phyloP scores from a whole-genome alignment of 164 flowering plant species.

The Magnolia officinalis region DNA sequence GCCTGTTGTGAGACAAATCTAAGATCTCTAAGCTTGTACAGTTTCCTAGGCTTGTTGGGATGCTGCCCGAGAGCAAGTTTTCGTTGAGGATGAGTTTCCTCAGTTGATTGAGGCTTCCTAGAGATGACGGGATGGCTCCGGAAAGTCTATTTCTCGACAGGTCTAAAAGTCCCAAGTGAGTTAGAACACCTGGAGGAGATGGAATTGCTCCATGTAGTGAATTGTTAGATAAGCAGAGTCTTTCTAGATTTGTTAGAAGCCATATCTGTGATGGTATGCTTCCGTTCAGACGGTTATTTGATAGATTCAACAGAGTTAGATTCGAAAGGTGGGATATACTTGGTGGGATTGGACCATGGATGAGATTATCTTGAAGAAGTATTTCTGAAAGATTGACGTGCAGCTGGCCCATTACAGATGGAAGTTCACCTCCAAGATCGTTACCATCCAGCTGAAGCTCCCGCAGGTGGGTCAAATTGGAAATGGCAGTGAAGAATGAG shows the following conservation, averaged over 20 bases:
- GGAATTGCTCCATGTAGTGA: constrained; percentile 26
- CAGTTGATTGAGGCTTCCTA: constrained; percentile 25
- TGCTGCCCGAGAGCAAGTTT: constrained; percentile 5
- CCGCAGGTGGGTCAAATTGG: neutral
- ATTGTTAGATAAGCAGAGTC: constrained; percentile 25
- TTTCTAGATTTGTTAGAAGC: constrained; percentile 22
- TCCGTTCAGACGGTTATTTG: constrained; percentile 43
- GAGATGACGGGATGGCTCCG: constrained; percentile 23
- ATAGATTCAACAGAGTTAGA: constrained; percentile 40
- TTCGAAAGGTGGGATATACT: constrained; percentile 23
- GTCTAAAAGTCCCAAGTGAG: constrained; percentile 6
- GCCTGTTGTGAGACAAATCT: constrained; percentile 3
- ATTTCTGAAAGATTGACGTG: constrained; percentile 21
- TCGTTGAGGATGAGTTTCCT: neutral
- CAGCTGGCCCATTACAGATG: constrained; percentile 9
- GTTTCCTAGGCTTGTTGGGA: constrained; percentile 7
- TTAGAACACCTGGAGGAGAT: neutral
- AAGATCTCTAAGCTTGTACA: neutral
- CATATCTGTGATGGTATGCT: constrained; percentile 19
- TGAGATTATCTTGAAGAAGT: constrained; percentile 38
- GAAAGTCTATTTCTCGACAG: constrained; percentile 16
- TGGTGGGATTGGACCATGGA: constrained; percentile 44
- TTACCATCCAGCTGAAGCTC: neutral
- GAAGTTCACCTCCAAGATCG: constrained; percentile 6
- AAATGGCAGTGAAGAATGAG: neutral